Evolutionary conservation across 176 grass and related monocot species (phyloP), one percentile per base, ranked within the genome.

Genomic region (Avena sativa): DNA sequence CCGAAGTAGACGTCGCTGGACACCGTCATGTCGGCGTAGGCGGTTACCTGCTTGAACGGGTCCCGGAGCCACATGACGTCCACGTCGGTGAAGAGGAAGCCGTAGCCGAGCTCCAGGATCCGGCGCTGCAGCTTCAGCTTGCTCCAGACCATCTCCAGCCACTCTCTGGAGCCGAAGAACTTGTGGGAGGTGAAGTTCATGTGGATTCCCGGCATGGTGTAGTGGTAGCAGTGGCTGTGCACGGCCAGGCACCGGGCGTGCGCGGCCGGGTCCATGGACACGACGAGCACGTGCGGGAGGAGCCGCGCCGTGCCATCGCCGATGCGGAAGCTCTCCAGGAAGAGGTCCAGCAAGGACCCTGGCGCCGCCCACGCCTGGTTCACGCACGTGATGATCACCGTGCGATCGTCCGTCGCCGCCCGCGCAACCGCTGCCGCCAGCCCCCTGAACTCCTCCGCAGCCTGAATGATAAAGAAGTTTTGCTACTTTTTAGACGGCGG

Each of bases 21-120:
- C 51, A 89, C 50, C 3, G 70, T 87, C 63, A 98, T 84, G 80
- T 98, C 95, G 1, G 93, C 95, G 61, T 98, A 93, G 10, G 72
- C 88, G 9, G 87, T 92, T 38, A 98, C 81, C 57, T 95, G 81
- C 64, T 88, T 89, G 28, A 95, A 86, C 23, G 95, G 95, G 56
- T 98, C 89, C 3, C 93, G 65, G 65, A 98, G 51, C 95, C 95
- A 98, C 49, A 95, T 2, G 17, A 98, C 49, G 63, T 98, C 95
- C 0, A 93, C 93, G 83, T 98, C 95, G 0, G 95, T 89, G 86
- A 95, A 98, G 72, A 95, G 61, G 87, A 95, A 98, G 80, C 52
- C 79, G 79, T 98, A 95, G n/a, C 96, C 96, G 69, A 92, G 91
- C 86, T 94, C 78, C 2, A 98, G 91, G 12, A 98, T 58, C 4